Base-by-base conservation (phyloP, 345 rosid genomes). In the Viola odorata region DNA sequence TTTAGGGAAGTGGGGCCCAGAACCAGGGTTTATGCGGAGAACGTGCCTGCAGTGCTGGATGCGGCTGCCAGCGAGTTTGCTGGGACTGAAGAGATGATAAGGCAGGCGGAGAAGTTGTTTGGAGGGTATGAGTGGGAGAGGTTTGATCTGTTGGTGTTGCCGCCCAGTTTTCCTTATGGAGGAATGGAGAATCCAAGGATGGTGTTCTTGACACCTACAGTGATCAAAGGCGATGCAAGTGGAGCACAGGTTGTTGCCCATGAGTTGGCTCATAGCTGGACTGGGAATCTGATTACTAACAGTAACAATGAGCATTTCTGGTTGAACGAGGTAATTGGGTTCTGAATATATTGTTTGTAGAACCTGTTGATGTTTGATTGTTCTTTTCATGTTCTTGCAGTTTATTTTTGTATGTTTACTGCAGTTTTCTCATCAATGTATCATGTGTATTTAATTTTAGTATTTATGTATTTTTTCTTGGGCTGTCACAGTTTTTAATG, bases 121-220 rank as follows among this genome's bases (percentile, higher is more conserved):
- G 96, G 98, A 3, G 77, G 72, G 11, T 89, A 89, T 55, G 87
- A 76, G n/a, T 92, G 95, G 95, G 96, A 89, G 67, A 75, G 96
- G 70, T 89, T 92, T 51, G 98, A 92, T 69, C 64, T 92, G 47
- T 71, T 92, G 62, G 96, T 89, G 57, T 63, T 89, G 73, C 98
- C 98, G 3, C 96, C 96, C 12, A 92, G 91, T 67, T 92, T 92
- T 73, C 96, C 96, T 0, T 89, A 87, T 12, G 94, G 94, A 2
- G 98, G 96, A 10, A 92, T 92, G 95, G 95, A 89, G 87, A 92
- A 89, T 61, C 95, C 90, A 1, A 83, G 91, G 68, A 89, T 84
- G 90, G 90, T 82, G 55, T 92, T 92, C 69, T 50, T 89, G 83
- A 89, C 96, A 0, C 98, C 96, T 0, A 89, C 95, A 4, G 94